Evolutionary conservation across 768 basidiomycete genomes (phyloP), one percentile per base, ranked within the genome.

Genomic region (Termitomyces titanicus): DNA sequence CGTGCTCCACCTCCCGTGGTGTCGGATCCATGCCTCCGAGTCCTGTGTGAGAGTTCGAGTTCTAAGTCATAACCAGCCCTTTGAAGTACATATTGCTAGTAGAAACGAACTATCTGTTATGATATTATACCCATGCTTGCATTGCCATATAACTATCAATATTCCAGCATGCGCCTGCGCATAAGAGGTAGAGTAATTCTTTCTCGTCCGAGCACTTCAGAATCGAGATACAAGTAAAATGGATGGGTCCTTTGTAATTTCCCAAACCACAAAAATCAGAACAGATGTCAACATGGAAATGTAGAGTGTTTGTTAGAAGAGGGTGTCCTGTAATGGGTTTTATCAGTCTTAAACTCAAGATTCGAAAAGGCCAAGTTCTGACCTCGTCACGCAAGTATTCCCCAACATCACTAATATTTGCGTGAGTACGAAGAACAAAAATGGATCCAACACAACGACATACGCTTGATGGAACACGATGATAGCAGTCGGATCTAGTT

Each of bases 391-490:
- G 86, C 29, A 99, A 75, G 69, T 98, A 99, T 77, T 99, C 97
- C 54, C 97, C 97, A 22, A 98, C 92, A 71, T 99, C 97, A 46
- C 94, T 97, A 65, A 43, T 29, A 38, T 24, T 47, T 44, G 40
- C 24, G 29, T 38, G 54, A 39, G 24, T 8, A 40, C 55, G 10
- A 43, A 53, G 43, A 42, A 51, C 40, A 46, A 15, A 33, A 54
- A 47, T 44, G 25, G 33, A 27, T 18, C 5, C 25, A 24, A 37
- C 11, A 44, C 51, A 42, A 44, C 48, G 24, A 68, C 88, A 53
- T 68, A 95, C 92, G 97, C 89, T 76, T 99, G 97, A 68, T 98
- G 97, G 73, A 98, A 99, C 3, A 98, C 97, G 47, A 99, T 87
- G 55, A 99, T 98, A 7, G 92, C 86, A 22, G 95, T 98, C 22